phyloP scores from a whole-genome alignment of 192 early-diverging fungal genomes.

The Gorgonomyces haynaldii region DNA sequence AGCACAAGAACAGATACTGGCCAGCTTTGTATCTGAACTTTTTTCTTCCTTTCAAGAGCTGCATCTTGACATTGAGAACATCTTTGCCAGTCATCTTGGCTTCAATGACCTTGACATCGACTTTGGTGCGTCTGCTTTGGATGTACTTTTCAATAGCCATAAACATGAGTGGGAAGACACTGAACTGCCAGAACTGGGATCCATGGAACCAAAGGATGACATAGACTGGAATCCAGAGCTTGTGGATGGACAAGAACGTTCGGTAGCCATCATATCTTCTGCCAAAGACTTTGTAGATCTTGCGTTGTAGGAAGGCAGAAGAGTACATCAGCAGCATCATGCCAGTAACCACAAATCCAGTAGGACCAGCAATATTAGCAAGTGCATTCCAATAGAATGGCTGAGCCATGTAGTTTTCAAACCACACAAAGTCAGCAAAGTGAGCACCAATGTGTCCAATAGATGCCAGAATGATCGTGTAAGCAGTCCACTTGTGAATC shows the following conservation, averaged over 20 bases:
- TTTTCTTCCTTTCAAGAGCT: constrained; percentile 7
- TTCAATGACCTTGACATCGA: constrained; percentile 23
- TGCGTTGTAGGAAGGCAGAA: constrained; percentile 41
- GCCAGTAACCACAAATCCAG: constrained; percentile 13
- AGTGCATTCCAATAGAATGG: constrained; percentile 11
- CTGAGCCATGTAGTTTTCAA: constrained; percentile 5
- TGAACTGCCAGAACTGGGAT: constrained; percentile 22
- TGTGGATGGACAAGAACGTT: constrained; percentile 19
- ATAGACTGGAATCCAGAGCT: constrained; percentile 21
- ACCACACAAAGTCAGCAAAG: constrained; percentile 18
- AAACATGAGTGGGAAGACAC: constrained; percentile 20
- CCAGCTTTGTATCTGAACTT: constrained; percentile 24
- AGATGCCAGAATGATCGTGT: constrained; percentile 8
- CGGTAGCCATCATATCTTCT: constrained; percentile 19
- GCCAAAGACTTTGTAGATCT: constrained; percentile 46
- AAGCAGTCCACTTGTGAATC: constrained; percentile 22
- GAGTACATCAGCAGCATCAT: constrained; percentile 13
- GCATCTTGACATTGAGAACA: constrained; percentile 16
- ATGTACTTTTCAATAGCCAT: constrained; percentile 19
- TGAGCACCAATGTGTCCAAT: constrained; percentile 15
- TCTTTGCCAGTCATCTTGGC: constrained; percentile 22
- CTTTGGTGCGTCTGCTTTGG: constrained; percentile 13
- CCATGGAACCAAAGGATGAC: constrained; percentile 24
- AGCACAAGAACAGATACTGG: constrained; percentile 20
- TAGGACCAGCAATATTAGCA: constrained; percentile 14